Conservation (phyloP, 352 stramenopile genomes). For the Aphanomyces astaci region DNA sequence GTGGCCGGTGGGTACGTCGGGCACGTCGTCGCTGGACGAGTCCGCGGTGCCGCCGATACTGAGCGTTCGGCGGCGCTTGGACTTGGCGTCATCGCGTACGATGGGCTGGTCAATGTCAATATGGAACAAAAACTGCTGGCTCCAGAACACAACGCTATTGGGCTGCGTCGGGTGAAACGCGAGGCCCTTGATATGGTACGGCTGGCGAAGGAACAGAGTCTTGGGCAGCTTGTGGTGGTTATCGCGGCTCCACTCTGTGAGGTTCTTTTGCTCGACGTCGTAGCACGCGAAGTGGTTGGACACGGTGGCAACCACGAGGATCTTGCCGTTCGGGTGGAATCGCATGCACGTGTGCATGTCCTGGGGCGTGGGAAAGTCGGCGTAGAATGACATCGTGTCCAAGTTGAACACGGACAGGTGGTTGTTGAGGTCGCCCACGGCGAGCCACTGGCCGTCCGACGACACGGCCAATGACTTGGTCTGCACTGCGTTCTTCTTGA, state of each 20-base stretch:
- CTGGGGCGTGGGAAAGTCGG: constrained; percentile 45
- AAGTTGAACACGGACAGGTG: constrained; percentile 75
- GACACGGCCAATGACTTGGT: constrained; percentile 55
- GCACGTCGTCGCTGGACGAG: constrained; percentile 47
- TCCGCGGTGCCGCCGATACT: constrained; percentile 53
- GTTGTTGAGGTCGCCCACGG: constrained; percentile 54
- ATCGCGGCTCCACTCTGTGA: constrained; percentile 25
- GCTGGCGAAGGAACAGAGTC: constrained; percentile 46
- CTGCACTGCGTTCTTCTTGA: constrained; percentile 23
- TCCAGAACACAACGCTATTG: constrained; percentile 74
- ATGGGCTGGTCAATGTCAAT: constrained; percentile 56
- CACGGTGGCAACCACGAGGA: constrained; percentile 68
- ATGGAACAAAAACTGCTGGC: constrained; percentile 69
- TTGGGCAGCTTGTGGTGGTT: constrained; percentile 63
- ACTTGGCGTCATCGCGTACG: constrained; percentile 25
- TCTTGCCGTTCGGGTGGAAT: constrained; percentile 69
- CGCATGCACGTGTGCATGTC: constrained; percentile 74
- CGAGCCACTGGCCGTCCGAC: constrained; percentile 73
- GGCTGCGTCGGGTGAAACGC: constrained; percentile 66
- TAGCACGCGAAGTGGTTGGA: constrained; percentile 82
- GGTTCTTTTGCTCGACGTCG: constrained; percentile 46
- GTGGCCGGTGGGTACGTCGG: constrained; percentile 46
- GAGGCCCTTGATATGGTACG: constrained; percentile 64
- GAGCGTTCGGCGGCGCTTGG: constrained; percentile 43
- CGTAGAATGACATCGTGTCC: constrained; percentile 80